phyloP scores from a whole-genome alignment of 2,329 filamentous ascomycete genomes.

The Fusarium veterinarium region DNA sequence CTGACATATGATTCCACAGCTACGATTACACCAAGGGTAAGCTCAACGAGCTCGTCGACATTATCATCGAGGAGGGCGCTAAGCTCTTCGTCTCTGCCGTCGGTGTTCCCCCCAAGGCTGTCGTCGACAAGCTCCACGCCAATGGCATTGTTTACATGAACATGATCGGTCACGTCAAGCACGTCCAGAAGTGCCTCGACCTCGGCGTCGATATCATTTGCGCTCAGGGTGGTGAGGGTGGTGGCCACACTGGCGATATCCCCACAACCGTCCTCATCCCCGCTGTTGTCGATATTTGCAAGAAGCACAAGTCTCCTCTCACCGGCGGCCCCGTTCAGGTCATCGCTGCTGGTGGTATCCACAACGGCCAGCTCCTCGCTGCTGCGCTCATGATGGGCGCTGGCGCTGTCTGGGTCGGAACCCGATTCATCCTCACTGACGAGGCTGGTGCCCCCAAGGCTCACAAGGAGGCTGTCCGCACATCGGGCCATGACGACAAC shows the following conservation, averaged over 20 bases:
- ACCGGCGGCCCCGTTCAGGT: slow-evolving; percentile 91
- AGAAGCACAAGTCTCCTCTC: slow-evolving; percentile 85
- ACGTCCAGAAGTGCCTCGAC: slow-evolving; percentile 95
- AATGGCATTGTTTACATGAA: slow-evolving; percentile 97
- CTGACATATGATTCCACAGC: slow-evolving; percentile 61
- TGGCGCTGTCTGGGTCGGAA: slow-evolving; percentile 94
- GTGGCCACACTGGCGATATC: slow-evolving; percentile 94
- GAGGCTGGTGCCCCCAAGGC: slow-evolving; percentile 94
- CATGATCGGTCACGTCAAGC: slow-evolving; percentile 99
- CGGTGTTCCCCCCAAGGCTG: slow-evolving; percentile 87
- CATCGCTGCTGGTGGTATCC: slow-evolving; percentile 92
- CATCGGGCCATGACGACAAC: slow-evolving; percentile 93
- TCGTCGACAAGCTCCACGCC: slow-evolving; percentile 91
- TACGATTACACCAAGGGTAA: slow-evolving; percentile 99
- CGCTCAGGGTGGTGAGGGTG: slow-evolving; percentile 97
- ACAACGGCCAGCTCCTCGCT: slow-evolving; percentile 90
- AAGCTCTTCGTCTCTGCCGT: slow-evolving; percentile 97
- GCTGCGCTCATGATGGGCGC: slow-evolving; percentile 94
- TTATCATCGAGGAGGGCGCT: slow-evolving; percentile 91
- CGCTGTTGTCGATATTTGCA: slow-evolving; percentile 83
- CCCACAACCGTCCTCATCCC: slow-evolving; percentile 94
- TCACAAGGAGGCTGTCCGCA: slow-evolving; percentile 95
- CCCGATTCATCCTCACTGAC: slow-evolving; percentile 91
- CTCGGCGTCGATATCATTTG: slow-evolving; percentile 96
- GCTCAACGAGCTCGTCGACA: slow-evolving; percentile 87